phyloP scores from a whole-genome alignment of 2,329 filamentous ascomycete genomes.

The Colletotrichum spinosum region DNA sequence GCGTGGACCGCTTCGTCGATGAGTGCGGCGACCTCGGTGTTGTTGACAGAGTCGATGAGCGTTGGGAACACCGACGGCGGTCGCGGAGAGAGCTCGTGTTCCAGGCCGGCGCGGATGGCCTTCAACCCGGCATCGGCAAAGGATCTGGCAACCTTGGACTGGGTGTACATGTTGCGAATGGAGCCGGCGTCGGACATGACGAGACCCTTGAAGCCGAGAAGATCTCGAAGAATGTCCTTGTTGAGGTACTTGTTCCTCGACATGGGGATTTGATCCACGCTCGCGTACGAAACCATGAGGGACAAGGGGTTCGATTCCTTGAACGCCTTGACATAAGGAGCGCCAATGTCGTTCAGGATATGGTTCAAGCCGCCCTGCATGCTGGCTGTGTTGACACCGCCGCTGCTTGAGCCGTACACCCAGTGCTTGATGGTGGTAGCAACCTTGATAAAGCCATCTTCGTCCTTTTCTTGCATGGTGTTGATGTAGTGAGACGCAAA shows the following conservation, averaged over 20 bases:
- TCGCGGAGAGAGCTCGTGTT: conserved; percentile 44
- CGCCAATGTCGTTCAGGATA: conserved; percentile 47
- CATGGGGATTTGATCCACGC: conserved; percentile 47
- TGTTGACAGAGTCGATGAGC: conserved; percentile 39
- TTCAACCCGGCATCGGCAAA: conserved; percentile 42
- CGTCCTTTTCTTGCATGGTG: conserved; percentile 49
- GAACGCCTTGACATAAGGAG: conserved; percentile 46
- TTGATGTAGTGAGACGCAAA: conserved; percentile 48
- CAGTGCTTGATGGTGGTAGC: conserved; percentile 52
- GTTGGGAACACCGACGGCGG: conserved; percentile 41
- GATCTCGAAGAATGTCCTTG: conserved; percentile 41
- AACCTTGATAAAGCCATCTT: conserved; percentile 46
- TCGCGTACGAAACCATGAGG: conserved; percentile 48
- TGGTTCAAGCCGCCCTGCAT: conserved; percentile 48
- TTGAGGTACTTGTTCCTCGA: conserved; percentile 47
- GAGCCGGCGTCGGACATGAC: conserved; percentile 49
- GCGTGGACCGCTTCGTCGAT: conserved; percentile 43
- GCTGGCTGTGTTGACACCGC: conserved; percentile 49
- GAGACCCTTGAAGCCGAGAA: conserved; percentile 47
- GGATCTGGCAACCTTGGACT: conserved; percentile 45
- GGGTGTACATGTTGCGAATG: conserved; percentile 43
- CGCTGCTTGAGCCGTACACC: conserved; percentile 47
- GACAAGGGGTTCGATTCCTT: conserved; percentile 43
- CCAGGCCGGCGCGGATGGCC: conserved; percentile 43
- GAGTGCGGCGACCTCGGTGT: conserved; percentile 40